Evolutionary conservation across 495 filamentous ascomycete genomes (phyloP).

Genomic region (Xylaria telfairii): DNA sequence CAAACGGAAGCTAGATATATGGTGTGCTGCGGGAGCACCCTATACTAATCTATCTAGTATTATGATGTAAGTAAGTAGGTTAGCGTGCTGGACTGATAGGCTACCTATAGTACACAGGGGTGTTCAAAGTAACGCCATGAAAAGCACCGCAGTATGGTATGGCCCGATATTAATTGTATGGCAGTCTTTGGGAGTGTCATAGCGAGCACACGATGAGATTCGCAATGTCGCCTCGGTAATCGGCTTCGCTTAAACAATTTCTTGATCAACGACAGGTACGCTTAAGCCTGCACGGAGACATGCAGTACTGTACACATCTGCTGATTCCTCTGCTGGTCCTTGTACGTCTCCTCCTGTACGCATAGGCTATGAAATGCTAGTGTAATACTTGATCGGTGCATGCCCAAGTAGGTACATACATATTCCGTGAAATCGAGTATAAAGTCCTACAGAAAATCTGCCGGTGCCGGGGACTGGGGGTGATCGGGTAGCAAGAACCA

Average conservation of each 20-base stretch:
- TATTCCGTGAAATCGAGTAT: neutral
- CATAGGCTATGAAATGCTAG: neutral
- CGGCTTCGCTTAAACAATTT: neutral
- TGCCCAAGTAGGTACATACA: too few species aligned
- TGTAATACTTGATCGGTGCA: slow-evolving; percentile 6
- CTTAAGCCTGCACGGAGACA: neutral
- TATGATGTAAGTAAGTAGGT: neutral
- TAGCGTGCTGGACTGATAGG: neutral
- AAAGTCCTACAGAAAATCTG: neutral
- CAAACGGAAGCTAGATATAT: slow-evolving; percentile 13
- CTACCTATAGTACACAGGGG: neutral
- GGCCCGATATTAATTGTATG: neutral
- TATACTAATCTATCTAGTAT: neutral
- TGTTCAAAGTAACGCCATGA: neutral
- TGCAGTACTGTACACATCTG: neutral
- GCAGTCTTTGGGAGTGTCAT: neutral
- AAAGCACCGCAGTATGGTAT: neutral
- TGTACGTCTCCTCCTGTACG: neutral
- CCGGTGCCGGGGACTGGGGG: neutral
- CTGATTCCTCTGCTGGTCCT: neutral
- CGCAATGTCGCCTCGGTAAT: neutral
- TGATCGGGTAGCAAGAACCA: neutral
- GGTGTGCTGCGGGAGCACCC: neutral
- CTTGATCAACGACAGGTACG: neutral
- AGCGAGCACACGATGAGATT: neutral